Evolutionary conservation across 495 filamentous ascomycete genomes (phyloP), one percentile per base, ranked within the genome.

Genomic region (Corynascus novoguineensis): DNA sequence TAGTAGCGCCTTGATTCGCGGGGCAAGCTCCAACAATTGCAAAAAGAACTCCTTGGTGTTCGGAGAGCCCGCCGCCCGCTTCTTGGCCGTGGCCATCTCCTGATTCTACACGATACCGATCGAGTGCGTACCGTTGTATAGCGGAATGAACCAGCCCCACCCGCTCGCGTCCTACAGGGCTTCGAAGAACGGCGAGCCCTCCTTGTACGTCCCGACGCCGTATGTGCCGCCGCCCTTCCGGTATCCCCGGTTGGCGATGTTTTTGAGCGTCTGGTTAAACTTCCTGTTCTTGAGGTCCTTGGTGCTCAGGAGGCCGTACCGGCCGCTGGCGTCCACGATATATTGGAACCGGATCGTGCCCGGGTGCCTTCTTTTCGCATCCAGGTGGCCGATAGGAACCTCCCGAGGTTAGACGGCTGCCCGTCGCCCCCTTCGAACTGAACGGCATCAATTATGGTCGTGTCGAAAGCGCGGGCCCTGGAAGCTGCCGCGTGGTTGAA

Each of bases 331-430:
- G 64, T 79, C 76, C 7, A 79, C 64, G 15, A 79, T 41, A 53
- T 79, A 79, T 11, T 77, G 64, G 50, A 78, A 78, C 1, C 50
- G 52, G 40, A 78, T 75, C 0, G 31, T 40, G 9, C 78, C 77
- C 6, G 67, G 57, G 44, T 68, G 14, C 71, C 71, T 31, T 52
- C 75, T 55, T 78, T 79, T 27, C 60, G 60, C 1, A 59, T 55
- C 70, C 73, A 82, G n/a, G 58, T 57, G 29, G 77, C 79, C 7
- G 77, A 76, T 1, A 79, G 65, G 4, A 77, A 74, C 0, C 72
- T 69, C 22, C 76, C 78, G 1, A 59, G 70, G 34, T 72, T 61
- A 11, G 55, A 48, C 21, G 58, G 22, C 12, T 62, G 17, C 31
- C 14, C 35, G n/a, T 65, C 55, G 6, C 17, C 52, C 9, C 63